phyloP scores from a whole-genome alignment of 495 filamentous ascomycete genomes.

The Ramalina intermedia region DNA sequence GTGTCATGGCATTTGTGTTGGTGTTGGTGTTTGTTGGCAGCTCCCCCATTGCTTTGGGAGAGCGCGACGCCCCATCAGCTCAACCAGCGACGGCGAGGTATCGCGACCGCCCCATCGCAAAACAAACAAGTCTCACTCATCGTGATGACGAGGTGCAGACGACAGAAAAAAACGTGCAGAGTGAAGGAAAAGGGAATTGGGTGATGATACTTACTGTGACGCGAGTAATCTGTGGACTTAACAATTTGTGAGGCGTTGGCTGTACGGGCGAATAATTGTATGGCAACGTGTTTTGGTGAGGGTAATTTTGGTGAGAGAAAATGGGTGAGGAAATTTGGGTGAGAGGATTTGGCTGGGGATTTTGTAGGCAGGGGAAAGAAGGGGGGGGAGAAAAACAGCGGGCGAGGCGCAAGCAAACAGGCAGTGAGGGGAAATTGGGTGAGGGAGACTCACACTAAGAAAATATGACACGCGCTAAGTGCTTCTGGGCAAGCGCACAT shows the following conservation, averaged over 20 bases:
- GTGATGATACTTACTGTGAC: constrained; percentile 21
- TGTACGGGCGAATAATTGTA: constrained; percentile 24
- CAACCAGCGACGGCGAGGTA: constrained; percentile 18
- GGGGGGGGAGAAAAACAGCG: not conserved
- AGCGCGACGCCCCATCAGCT: not conserved
- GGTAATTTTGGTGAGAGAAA: constrained; percentile 48
- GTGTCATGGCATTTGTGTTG: not conserved
- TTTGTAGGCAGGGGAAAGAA: not conserved
- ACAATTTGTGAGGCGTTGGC: constrained; percentile 18
- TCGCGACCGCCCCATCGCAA: constrained; percentile 9
- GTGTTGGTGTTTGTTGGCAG: constrained; percentile 4
- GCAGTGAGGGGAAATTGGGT: too few species aligned
- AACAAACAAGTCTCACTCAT: constrained; percentile 17
- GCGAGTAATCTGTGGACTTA: constrained; percentile 11
- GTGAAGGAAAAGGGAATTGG: constrained; percentile 14
- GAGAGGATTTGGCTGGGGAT: constrained; percentile 27
- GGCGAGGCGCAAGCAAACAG: too few species aligned
- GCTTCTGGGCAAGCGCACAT: too few species aligned
- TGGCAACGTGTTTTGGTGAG: constrained; percentile 41
- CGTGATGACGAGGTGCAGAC: constrained; percentile 11
- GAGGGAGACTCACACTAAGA: too few species aligned
- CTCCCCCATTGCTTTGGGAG: not conserved
- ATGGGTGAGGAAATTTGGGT: constrained; percentile 37
- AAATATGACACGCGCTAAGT: too few species aligned
- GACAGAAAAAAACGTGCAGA: constrained; percentile 11